Percentiles rank a stretch among this genome's conserved stretches.
These are phyloP conservation scores for Sindora glabra DNA, from an alignment of 306 rosid genomes.

Conservation along the genomic window DNA sequence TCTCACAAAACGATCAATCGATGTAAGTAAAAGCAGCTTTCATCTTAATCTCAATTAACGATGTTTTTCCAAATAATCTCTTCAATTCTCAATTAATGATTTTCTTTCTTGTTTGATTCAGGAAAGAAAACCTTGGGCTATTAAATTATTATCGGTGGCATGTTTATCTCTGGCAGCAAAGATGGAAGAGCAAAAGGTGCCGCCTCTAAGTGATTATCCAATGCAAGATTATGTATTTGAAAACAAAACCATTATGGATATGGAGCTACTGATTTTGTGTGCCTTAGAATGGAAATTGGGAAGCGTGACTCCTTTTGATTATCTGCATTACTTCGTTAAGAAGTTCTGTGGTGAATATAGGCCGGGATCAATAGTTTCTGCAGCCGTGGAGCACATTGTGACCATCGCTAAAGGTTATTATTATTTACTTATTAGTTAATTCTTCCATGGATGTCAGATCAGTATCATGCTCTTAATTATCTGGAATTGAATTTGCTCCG, in stretches of 20 bases:
- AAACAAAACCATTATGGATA: slow-evolving; percentile 44
- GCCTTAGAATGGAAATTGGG: slow-evolving; percentile 84
- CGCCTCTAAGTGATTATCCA: slow-evolving; percentile 44
- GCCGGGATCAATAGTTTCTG: slow-evolving; percentile 35
- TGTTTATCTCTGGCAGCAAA: slow-evolving; percentile 85
- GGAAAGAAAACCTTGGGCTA: slow-evolving; percentile 74
- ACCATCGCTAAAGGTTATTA: slow-evolving; percentile 52
- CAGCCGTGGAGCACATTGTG: slow-evolving; percentile 42
- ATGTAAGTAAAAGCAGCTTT: slow-evolving; percentile 47
- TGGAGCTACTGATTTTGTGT: slow-evolving; percentile 63
- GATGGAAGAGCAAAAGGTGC: slow-evolving; percentile 73
- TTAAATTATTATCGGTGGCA: slow-evolving; percentile 58
- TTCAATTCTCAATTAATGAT: background rate
- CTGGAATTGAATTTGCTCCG: background rate
- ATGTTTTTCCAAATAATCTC: background rate
- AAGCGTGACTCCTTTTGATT: slow-evolving; percentile 73
- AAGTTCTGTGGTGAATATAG: slow-evolving; percentile 40
- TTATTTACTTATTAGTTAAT: background rate
- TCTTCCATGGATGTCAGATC: too few species aligned
- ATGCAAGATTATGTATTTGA: slow-evolving; percentile 47
- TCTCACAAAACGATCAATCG: slow-evolving; percentile 54
- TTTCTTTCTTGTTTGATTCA: slow-evolving; percentile 16
- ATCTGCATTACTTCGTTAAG: slow-evolving; percentile 49
- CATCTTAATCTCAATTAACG: background rate
- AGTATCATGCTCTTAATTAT: too few species aligned